Percentiles rank a stretch among this genome's conserved stretches.
These are phyloP conservation scores for Bolboschoenoplectus hybrid DNA, from an alignment of 202 grass and related monocot genomes.

Conservation along the genomic window DNA sequence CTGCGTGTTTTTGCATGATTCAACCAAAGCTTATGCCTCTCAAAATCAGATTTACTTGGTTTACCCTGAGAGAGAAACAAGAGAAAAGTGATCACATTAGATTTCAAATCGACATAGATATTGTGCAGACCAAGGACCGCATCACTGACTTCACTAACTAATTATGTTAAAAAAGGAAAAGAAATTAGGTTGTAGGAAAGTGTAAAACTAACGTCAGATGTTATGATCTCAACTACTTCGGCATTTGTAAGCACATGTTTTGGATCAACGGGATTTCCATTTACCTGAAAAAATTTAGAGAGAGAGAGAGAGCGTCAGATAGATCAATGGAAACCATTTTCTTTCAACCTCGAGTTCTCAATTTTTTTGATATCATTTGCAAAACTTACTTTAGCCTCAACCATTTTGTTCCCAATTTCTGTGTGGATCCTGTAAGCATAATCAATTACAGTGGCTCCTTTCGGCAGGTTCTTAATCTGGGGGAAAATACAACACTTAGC, in stretches of 20 bases:
- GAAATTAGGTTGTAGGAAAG: slow-evolving; percentile 33
- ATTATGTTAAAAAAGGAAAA: not conserved
- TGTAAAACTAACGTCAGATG: slow-evolving; percentile 79
- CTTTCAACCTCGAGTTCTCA: slow-evolving; percentile 31
- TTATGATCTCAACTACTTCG: slow-evolving; percentile 99
- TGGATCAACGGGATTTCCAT: slow-evolving; percentile 90
- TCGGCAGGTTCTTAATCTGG: slow-evolving; percentile 95
- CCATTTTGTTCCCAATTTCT: slow-evolving; percentile 99
- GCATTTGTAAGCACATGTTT: slow-evolving; percentile 90
- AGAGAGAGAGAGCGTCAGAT: slow-evolving; percentile 22
- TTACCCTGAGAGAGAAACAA: slow-evolving; percentile 60
- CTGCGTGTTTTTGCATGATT: slow-evolving; percentile 89
- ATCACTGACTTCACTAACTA: not conserved
- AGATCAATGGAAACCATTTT: slow-evolving; percentile 38
- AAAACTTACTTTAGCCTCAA: slow-evolving; percentile 78
- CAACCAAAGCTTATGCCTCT: slow-evolving; percentile 87
- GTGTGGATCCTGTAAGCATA: slow-evolving; percentile 99
- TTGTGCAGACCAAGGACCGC: not conserved
- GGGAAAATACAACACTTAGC: not conserved
- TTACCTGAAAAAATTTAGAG: slow-evolving; percentile 71
- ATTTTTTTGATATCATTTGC: slow-evolving; percentile 30
- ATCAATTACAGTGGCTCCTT: slow-evolving; percentile 94
- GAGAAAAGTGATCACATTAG: slow-evolving; percentile 7
- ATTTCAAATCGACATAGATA: slow-evolving; percentile 32
- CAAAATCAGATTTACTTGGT: slow-evolving; percentile 85